These are phyloP conservation scores for Sphagnum magellanicum DNA, from an alignment of 228 moss, liverwort and hornwort genomes.

Conservation along the genomic window DNA sequence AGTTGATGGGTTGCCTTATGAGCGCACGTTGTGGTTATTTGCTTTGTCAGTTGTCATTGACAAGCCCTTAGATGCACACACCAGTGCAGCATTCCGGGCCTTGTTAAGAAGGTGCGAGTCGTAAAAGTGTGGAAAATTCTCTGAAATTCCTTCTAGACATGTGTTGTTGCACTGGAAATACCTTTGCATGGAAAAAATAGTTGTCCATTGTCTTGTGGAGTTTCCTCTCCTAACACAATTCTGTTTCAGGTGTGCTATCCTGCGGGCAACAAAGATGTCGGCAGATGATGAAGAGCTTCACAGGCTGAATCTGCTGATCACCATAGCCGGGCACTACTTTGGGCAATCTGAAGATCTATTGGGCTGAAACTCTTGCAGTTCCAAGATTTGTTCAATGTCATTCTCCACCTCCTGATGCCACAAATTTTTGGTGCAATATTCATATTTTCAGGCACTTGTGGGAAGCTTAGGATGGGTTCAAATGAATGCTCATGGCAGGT, in stretches of 20 bases:
- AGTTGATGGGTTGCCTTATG: slow-evolving; percentile 58
- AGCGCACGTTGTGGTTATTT: slow-evolving; percentile 75
- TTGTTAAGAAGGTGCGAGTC: slow-evolving; percentile 52
- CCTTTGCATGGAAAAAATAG: too few relatives aligned
- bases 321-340: slow-evolving; percentile 82
- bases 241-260: slow-evolving; percentile 45
- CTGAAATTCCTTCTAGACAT: too few relatives aligned
- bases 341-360: slow-evolving; percentile 73
- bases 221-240: not conserved
- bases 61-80: slow-evolving; percentile 84
- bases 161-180: too few relatives aligned
- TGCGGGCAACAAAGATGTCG: slow-evolving; percentile 52
- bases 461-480: too few relatives aligned
- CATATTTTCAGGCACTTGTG: too few relatives aligned
- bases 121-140: too few relatives aligned
- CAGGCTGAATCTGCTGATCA: slow-evolving; percentile 65
- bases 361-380: slow-evolving; percentile 10
- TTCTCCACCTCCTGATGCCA: too few relatives aligned
- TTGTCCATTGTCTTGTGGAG: too few relatives aligned
- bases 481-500: too few relatives aligned
- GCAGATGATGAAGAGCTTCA: slow-evolving; percentile 56
- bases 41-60: slow-evolving; percentile 81
- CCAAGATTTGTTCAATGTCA: too few relatives aligned
- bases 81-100: slow-evolving; percentile 76
- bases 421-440: too few relatives aligned